Percentiles rank a stretch among this genome's conserved stretches.
Evolutionary conservation across 306 rosid species (phyloP).

Genomic region (Clitoria ternatea): DNA sequence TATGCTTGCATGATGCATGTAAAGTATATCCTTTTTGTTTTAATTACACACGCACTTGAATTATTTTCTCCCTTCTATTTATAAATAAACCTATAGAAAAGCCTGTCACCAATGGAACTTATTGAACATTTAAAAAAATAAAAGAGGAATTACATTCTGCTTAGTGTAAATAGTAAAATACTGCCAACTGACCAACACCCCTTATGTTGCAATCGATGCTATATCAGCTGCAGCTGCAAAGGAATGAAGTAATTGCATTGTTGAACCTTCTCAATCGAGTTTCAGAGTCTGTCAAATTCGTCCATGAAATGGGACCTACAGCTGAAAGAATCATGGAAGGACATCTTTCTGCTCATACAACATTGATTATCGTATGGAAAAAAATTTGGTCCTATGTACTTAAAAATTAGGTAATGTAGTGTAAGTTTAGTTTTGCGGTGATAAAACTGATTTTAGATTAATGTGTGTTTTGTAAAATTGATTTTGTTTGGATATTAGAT

Average conservation of each 20-base stretch:
- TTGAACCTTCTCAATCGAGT: conserved; percentile 84
- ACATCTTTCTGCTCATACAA: conserved; percentile 28
- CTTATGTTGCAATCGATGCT: conserved; percentile 18
- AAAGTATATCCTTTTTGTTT: too few species aligned
- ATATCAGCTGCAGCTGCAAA: conserved; percentile 76
- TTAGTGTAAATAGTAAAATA: neutral
- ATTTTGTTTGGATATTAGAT: too few species aligned
- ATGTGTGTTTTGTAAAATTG: too few species aligned
- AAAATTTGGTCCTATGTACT: conserved; percentile 41
- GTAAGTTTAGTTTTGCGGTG: too few species aligned
- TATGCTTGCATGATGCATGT: too few species aligned
- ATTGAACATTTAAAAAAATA: too few species aligned
- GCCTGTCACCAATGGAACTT: too few species aligned
- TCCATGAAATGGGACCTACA: conserved; percentile 58
- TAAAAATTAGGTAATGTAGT: conserved; percentile 28
- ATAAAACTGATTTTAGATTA: too few species aligned
- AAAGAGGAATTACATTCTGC: neutral
- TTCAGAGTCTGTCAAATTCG: conserved; percentile 67
- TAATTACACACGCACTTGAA: too few species aligned
- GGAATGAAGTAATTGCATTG: conserved; percentile 92
- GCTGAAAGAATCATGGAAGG: conserved; percentile 45
- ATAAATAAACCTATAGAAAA: too few species aligned
- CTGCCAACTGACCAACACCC: neutral
- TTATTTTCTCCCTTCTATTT: too few species aligned
- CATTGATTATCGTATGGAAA: conserved; percentile 34